phyloP scores from a whole-genome alignment of 2,329 filamentous ascomycete species.

The Xylariomycetidae sp. region DNA sequence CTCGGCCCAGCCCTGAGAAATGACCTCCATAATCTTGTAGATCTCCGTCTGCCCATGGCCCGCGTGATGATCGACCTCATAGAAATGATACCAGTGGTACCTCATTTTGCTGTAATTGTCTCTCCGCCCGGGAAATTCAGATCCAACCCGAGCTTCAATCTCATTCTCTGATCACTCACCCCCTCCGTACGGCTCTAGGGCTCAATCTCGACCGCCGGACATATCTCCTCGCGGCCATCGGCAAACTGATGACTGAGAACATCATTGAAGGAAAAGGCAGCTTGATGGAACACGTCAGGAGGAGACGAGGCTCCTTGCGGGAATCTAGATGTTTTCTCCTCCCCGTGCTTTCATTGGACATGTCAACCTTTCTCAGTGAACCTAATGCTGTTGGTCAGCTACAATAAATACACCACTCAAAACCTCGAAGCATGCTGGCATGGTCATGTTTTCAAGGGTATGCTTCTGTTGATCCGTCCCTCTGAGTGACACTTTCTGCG shows the following conservation, averaged over 20 bases:
- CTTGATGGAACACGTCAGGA: no score
- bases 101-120: slow-evolving; percentile 56
- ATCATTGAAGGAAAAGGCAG: slow-evolving; percentile 68
- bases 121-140: slow-evolving; percentile 58
- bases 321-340: slow-evolving; percentile 62
- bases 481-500: no score
- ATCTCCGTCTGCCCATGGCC: slow-evolving; percentile 51
- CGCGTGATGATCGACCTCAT: slow-evolving; percentile 62
- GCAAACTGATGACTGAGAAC: slow-evolving; percentile 70
- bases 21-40: slow-evolving; percentile 53
- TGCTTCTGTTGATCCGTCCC: slow-evolving; percentile 15
- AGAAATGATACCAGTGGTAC: slow-evolving; percentile 66
- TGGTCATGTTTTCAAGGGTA: slow-evolving; percentile 17
- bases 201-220: slow-evolving; percentile 57
- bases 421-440: slow-evolving; percentile 54
- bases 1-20: slow-evolving; percentile 55
- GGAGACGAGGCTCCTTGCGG: no score
- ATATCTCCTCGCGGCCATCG: slow-evolving; percentile 59
- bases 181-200: slow-evolving; percentile 36
- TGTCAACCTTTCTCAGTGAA: slow-evolving; percentile 47
- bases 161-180: slow-evolving; percentile 50
- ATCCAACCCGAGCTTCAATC: slow-evolving; percentile 65
- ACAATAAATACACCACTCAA: slow-evolving; percentile 70
- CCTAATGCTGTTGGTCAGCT: slow-evolving; percentile 58
- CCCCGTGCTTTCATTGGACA: slow-evolving; percentile 54